phyloP scores from a whole-genome alignment of 768 basidiomycete species.

The Lactarius deliciosus region DNA sequence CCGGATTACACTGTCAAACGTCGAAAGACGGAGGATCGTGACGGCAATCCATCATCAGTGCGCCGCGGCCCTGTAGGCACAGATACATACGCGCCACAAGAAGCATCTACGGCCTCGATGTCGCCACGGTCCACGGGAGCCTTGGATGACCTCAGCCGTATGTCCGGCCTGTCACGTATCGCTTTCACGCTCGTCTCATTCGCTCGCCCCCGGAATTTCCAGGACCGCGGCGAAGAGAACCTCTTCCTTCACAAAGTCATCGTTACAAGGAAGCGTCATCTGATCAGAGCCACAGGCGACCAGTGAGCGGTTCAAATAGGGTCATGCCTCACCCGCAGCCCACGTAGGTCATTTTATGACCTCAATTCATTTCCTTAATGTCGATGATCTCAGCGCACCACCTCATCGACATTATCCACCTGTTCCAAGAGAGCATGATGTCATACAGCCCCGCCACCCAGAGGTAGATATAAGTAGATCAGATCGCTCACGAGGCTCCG shows the following conservation, averaged over 20 bases:
- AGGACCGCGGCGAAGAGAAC: conserved; percentile 27
- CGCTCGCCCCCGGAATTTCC: conserved; percentile 19
- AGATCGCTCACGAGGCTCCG: conserved; percentile 9
- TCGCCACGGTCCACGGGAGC: conserved; percentile 25
- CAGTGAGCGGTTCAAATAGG: conserved; percentile 17
- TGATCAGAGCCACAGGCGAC: conserved; percentile 5
- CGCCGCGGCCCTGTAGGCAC: conserved; percentile 22
- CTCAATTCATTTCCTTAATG: background rate
- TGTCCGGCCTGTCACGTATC: conserved; percentile 26
- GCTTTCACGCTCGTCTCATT: conserved; percentile 19
- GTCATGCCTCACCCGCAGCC: conserved; percentile 12
- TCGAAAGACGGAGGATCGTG: conserved; percentile 23
- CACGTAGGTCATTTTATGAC: conserved; percentile 15
- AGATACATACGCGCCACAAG: conserved; percentile 18
- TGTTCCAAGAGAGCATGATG: conserved; percentile 12
- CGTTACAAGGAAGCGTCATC: conserved; percentile 25
- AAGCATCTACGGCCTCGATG: conserved; percentile 21
- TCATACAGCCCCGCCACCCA: conserved; percentile 13
- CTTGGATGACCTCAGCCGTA: conserved; percentile 27
- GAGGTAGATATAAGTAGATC: background rate
- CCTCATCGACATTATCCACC: conserved; percentile 21
- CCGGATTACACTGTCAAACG: conserved; percentile 26
- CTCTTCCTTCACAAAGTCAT: conserved; percentile 29
- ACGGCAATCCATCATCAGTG: conserved; percentile 11
- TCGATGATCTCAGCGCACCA: conserved; percentile 12